Base-by-base conservation (phyloP, 345 rosid species). In the Ceriops tagal region DNA sequence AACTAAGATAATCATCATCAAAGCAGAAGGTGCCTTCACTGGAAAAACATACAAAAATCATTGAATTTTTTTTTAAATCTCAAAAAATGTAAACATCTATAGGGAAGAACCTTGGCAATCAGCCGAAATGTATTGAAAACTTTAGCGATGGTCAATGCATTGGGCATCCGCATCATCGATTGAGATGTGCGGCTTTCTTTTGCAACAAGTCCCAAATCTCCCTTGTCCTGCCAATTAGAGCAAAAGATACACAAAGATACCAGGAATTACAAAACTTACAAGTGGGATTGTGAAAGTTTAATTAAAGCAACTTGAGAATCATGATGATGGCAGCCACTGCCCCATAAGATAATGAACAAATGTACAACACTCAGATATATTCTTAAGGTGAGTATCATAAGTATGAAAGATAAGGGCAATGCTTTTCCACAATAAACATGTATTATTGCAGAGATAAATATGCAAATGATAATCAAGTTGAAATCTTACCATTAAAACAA, bases 131-230 rank as follows among this genome's bases (percentile, higher is more conserved):
- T 82, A 31, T 85, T 77, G 66, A 95, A 90, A 64, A 95, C 99
- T 80, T 92, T 88, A 70, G 75, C 75, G 67, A 95, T 77, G n/a
- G 96, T 90, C 75, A 95, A 82, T 27, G 96, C 76, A 35, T 85
- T 87, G 9, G 99, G 99, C 80, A 84, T 87, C 67, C 89, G 86
- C 98, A 92, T 95, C 89, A 86, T 87, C 37, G 89, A 83, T 67
- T 95, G 99, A 69, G 96, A 87, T 51, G 89, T 86, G 53, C 98
- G 92, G 78, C 97, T 95, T 73, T 84, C 91, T 85, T 92, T 87
- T 59, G 98, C 99, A 52, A 95, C 99, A 73, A 86, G 90, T 34
- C 99, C 99, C 72, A 95, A 75, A 78, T 95, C 99, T 77, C 99
- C 99, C 73, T 78, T 72, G 27, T 81, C 88, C 96, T 95, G 77